Evolutionary conservation across 345 rosid species (phyloP), one percentile per base, ranked within the genome.

Genomic region (Pelargonium nanum): DNA sequence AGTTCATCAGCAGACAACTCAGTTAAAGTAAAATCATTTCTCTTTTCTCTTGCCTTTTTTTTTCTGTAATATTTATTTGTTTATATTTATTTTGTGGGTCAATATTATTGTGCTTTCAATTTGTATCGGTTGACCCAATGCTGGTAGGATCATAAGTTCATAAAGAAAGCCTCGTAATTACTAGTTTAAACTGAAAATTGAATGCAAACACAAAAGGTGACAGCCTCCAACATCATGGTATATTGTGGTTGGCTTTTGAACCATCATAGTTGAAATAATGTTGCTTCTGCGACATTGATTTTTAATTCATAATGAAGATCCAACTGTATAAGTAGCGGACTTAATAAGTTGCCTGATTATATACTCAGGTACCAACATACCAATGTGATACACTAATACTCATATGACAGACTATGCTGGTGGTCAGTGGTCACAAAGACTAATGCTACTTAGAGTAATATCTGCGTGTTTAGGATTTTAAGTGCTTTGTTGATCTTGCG

Each of bases 1-100:
- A 93, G 99, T 67, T 75, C 97, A 56, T 84, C 97, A 63, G 75
- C 81, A n/a, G 99, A 93, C 72, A 93, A 93, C 81, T 93, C 99
- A 21, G 69, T 93, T 51, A 93, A 93, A 73, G 99, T 93, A 79
- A 70, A 77, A 68, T 56, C 19, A 34, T 30, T 53, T 28, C 23
- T 20, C 55, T 30, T 56, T 2, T 55, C 26, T 44, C 12, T 22
- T 44, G 19, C 5, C 22, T 26, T 23, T 4, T 55, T 22, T 40
- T n/a, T n/a, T n/a, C n/a, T n/a, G n/a, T n/a, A n/a, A n/a, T n/a
- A n/a, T n/a, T n/a, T n/a, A n/a, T n/a, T n/a, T n/a, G n/a, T n/a
- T n/a, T n/a, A n/a, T n/a, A n/a, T n/a, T n/a, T n/a, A n/a, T n/a
- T n/a, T n/a, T n/a, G n/a, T n/a, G n/a, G n/a, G n/a, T n/a, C n/a